These are phyloP conservation scores for Phytophthora uliginosa DNA, from an alignment of 352 stramenopile genomes.

Conservation along the genomic window DNA sequence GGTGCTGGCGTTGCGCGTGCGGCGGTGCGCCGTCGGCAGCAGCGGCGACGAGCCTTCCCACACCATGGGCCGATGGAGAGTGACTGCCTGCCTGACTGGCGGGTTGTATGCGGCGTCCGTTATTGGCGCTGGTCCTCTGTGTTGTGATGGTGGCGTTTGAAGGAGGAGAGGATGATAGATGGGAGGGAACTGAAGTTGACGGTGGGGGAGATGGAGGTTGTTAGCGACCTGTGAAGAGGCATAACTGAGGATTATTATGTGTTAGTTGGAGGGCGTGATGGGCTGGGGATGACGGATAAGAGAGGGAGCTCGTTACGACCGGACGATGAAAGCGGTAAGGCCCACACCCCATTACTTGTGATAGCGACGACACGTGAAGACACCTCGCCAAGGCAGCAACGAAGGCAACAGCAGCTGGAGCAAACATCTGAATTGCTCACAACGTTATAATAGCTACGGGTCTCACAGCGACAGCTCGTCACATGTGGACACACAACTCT, in stretches of 20 bases:
- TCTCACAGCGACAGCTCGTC: background rate
- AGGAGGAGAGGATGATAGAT: background rate
- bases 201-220: background rate
- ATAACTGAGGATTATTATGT: background rate
- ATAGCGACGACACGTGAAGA: background rate
- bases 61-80: slow-evolving; percentile 26
- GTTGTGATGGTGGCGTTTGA: background rate
- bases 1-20: slow-evolving; percentile 43
- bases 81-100: background rate
- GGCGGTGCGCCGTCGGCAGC: slow-evolving; percentile 44
- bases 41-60: slow-evolving; percentile 41
- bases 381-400: background rate
- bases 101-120: slow-evolving; percentile 18
- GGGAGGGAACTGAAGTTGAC: background rate
- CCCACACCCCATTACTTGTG: background rate
- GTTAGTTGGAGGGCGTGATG: background rate
- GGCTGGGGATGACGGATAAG: background rate
- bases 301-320: background rate
- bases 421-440: background rate
- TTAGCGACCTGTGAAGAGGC: background rate
- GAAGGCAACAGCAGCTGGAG: background rate
- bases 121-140: background rate
- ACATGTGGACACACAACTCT: background rate
- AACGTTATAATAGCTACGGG: too few species aligned
- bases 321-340: background rate